These are phyloP conservation scores for Cytidiella melzeri DNA, from an alignment of 768 basidiomycete genomes.

Conservation along the genomic window DNA sequence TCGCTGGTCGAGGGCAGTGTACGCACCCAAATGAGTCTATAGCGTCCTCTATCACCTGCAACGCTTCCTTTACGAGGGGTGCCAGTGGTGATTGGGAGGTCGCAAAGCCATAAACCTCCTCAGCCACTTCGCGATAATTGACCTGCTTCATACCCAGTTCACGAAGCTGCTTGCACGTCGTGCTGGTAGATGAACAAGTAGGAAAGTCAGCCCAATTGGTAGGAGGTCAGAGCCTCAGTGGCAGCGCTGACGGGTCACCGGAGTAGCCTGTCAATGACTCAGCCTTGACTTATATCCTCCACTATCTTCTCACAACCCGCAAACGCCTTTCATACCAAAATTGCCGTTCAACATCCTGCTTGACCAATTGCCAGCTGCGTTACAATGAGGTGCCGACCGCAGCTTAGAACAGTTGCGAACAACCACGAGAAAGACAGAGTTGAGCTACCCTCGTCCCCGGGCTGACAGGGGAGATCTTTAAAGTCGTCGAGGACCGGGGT, in stretches of 20 bases:
- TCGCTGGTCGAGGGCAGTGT: background rate
- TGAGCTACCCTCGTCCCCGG: too few species aligned
- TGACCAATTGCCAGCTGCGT: background rate
- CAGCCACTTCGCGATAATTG: conserved; percentile 47
- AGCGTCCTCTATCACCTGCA: conserved; percentile 74
- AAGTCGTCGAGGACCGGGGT: too few species aligned
- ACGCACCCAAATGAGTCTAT: conserved; percentile 80
- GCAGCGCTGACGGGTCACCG: background rate
- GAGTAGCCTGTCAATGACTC: background rate
- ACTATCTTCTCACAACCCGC: background rate
- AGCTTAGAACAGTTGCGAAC: too few species aligned
- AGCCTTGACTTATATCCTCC: conserved; percentile 6
- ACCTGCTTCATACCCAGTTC: conserved; percentile 26
- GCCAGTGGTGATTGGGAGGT: conserved; percentile 48
- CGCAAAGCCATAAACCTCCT: conserved; percentile 59
- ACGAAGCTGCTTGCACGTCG: conserved; percentile 4
- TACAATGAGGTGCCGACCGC: too few species aligned
- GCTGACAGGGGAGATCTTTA: too few species aligned
- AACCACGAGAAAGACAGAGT: too few species aligned
- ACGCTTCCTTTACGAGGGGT: conserved; percentile 65
- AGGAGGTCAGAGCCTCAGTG: background rate
- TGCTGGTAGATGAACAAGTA: background rate
- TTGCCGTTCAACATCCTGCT: background rate
- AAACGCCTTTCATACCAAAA: background rate
- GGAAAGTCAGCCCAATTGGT: background rate